Conservation (phyloP, 805 yeast genomes). For the Torulaspora microellipsoides region DNA sequence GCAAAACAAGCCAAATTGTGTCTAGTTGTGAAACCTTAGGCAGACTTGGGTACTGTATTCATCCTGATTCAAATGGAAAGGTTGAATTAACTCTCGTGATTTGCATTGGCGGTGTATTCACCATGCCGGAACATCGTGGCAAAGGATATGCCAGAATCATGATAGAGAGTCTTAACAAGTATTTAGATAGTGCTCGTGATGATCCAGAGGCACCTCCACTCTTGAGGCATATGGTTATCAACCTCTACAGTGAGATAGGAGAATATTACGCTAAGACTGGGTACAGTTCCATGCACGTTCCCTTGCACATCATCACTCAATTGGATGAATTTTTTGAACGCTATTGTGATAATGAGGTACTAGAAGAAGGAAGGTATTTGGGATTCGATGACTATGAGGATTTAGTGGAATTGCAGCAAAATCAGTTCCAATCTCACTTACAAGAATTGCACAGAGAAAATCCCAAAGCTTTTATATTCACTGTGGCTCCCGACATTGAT, state of each 20-base stretch:
- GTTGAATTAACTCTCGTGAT: conserved; percentile 34
- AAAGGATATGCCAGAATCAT: conserved; percentile 52
- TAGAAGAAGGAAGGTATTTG: conserved; percentile 21
- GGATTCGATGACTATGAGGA: conserved; percentile 33
- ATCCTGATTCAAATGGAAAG: conserved; percentile 24
- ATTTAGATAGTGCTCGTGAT: conserved; percentile 30
- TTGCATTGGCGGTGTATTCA: conserved; percentile 58
- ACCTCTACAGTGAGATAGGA: conserved; percentile 71
- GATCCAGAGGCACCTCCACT: conserved; percentile 26
- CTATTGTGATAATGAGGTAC: conserved; percentile 13
- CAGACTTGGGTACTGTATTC: conserved; percentile 34
- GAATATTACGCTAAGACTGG: conserved; percentile 63
- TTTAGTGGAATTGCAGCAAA: conserved; percentile 28
- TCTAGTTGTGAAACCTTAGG: conserved; percentile 41
- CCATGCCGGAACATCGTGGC: conserved; percentile 44
- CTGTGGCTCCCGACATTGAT: conserved; percentile 37
- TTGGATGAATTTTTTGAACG: conserved; percentile 18
- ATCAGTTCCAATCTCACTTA: conserved; percentile 20
- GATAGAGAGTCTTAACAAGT: conserved; percentile 38
- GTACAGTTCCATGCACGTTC: conserved; percentile 41
- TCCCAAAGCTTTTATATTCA: conserved; percentile 26
- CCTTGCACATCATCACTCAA: conserved; percentile 32
- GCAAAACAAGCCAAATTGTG: conserved; percentile 35
- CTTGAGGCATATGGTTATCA: conserved; percentile 33
- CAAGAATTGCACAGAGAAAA: conserved; percentile 19